Evolutionary conservation across 805 yeast species (phyloP).

Genomic region (Candida tammaniensis): DNA sequence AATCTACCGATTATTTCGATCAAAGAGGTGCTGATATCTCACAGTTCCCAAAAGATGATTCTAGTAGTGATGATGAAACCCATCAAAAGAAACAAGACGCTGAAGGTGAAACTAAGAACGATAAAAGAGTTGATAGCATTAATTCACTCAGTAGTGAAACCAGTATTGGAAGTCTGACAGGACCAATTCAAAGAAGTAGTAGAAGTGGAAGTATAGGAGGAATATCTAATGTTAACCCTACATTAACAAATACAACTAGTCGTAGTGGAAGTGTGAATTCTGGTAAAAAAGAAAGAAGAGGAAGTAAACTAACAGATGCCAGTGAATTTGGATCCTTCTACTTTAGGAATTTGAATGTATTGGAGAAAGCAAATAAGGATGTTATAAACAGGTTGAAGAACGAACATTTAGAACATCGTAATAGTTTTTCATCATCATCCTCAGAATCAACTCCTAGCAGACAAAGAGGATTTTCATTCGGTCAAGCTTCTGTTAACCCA

Average conservation of each 20-base stretch:
- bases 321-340: conserved; percentile 90
- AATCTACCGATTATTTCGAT: conserved; percentile 89
- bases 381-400: conserved; percentile 81
- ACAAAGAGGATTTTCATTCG: conserved; percentile 34
- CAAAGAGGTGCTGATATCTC: conserved; percentile 78
- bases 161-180: conserved; percentile 4
- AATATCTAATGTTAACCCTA: conserved; percentile 17
- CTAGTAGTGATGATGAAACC: conserved; percentile 24
- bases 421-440: conserved; percentile 48
- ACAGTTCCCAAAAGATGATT: conserved; percentile 53
- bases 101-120: conserved; percentile 1
- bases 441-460: conserved; percentile 42
- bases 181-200: too few relatives aligned
- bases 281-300: conserved; percentile 60
- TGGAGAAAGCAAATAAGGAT: conserved; percentile 92
- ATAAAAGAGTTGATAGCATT: conserved; percentile 7
- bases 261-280: conserved; percentile 11
- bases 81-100: neutral
- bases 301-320: conserved; percentile 69
- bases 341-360: conserved; percentile 81
- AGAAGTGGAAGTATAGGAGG: conserved; percentile 9
- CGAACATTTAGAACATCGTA: conserved; percentile 69
- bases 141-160: conserved; percentile 6
- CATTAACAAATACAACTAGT: conserved; percentile 16
- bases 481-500: too few relatives aligned